Evolutionary conservation across 805 yeast genomes (phyloP), one percentile per base, ranked within the genome.

Genomic region (Pichia manshurica): DNA sequence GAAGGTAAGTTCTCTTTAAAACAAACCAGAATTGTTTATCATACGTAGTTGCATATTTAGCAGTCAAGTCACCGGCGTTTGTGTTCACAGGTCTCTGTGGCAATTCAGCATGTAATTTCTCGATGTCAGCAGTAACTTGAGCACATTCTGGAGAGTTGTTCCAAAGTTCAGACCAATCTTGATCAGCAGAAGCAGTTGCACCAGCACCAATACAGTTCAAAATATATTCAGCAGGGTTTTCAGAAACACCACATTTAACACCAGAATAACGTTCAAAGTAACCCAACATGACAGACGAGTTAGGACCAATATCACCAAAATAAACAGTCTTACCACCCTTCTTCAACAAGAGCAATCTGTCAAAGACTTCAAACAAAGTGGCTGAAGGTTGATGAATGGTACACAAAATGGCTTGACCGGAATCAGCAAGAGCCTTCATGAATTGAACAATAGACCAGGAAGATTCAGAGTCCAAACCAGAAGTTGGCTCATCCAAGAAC

Each of bases 171-270:
- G 73, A 71, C 81, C 85, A 84, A 63, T 84, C 84, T 48, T 72
- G 73, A 39, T 63, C 60, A 34, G 77, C 77, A 46, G 71, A 64
- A 10, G 88, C 84, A 46, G 87, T 82, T 7, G 90, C 88, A 63
- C 88, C 90, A 33, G 90, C 90, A 55, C 91, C 91, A 62, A 84
- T 82, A 57, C 81, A 80, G 52, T 81, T 79, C 58, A 83, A 69
- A 65, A 82, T 81, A 68, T 82, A 83, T 65, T 82, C 89, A 44
- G 88, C 89, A 44, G 89, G 89, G 53, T 83, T 83, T 49, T 80
- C 87, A 42, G 72, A 70, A 8, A 64, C 66, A 46, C 73, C 77
- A 71, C 91, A 84, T 46, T 75, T 71, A 49, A 78, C 77, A 46
- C 91, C 90, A 41, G 95, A 76, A 53, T 72, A 56, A 40, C 59